Evolutionary conservation across 768 basidiomycete genomes (phyloP), one percentile per base, ranked within the genome.

Genomic region (Suillus lakei): DNA sequence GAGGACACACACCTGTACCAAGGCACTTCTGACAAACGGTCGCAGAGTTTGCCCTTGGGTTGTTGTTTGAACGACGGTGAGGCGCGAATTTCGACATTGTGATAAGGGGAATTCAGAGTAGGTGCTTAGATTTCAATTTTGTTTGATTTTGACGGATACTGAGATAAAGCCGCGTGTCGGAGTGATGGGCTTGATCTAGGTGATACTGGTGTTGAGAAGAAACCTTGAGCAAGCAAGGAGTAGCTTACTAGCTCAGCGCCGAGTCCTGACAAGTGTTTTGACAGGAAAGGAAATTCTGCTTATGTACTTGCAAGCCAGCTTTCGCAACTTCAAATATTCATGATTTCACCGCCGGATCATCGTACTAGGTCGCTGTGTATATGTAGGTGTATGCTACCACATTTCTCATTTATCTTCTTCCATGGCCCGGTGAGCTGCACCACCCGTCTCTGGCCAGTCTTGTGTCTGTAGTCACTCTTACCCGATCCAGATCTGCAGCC

Each of bases 21-120:
- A 95, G 83, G 69, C 93, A 95, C 78, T 92, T 95, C 75, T 95
- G 93, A 76, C 93, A 95, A 41, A 91, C 72, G 0, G 93, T 95
- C 0, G 85, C 84, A 2, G 86, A 77, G 1, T 84, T 85, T 32
- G 92, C 87, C 8, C 86, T 82, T 16, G 92, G 89, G 58, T 84
- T 85, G 75, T 86, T 91, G 44, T 80, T 78, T 4, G 88, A 85
- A 65, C 79, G 84, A 63, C 82, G 80, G 73, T 93, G 92, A 1
- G 92, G 92, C 18, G 91, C 91, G 76, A 84, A 94, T 77, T 90
- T 93, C 66, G 91, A 92, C 92, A 94, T 93, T 56, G 23, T 56
- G 41, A 41, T 23, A n/a, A 53, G 9, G 18, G 18, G 9, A 53
- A 32, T 54, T 54, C 58, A 59, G 38, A 9, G 10, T 15, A 36